Percentiles rank a stretch among this genome's conserved stretches.
These are phyloP conservation scores for Ceratobasidium sp. DNA, from an alignment of 1,284 basidiomycete genomes.

Conservation along the genomic window DNA sequence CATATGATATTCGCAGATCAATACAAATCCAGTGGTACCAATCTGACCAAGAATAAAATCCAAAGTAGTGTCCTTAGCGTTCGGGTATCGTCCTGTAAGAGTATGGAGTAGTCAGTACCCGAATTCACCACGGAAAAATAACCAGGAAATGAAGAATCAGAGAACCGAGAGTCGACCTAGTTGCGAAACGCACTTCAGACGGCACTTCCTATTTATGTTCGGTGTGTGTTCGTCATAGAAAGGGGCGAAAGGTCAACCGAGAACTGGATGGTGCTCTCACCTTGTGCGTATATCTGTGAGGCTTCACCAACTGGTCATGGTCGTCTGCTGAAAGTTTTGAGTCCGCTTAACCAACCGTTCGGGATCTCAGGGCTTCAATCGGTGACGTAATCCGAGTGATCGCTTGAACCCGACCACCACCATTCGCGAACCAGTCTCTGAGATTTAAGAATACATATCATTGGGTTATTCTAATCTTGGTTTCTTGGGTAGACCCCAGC, in stretches of 20 bases:
- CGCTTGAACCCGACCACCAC: neutral
- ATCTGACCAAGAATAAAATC: too few relatives aligned
- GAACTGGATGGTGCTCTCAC: neutral
- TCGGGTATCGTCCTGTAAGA: neutral
- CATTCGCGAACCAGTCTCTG: neutral
- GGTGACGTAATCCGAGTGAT: neutral
- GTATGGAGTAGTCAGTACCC: neutral
- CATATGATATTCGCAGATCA: neutral
- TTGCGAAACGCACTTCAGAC: slow-evolving; percentile 48
- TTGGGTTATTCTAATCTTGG: neutral
- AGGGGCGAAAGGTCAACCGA: too few relatives aligned
- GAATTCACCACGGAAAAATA: neutral
- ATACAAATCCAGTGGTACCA: too few relatives aligned
- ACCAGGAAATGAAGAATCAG: slow-evolving; percentile 15
- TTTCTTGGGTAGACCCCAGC: neutral
- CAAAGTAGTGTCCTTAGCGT: neutral
- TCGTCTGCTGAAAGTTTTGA: slow-evolving; percentile 8
- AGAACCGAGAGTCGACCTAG: slow-evolving; percentile 46
- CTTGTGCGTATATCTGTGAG: neutral
- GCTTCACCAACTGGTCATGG: neutral
- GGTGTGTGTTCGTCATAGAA: slow-evolving; percentile 43
- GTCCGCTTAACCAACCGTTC: slow-evolving; percentile 4
- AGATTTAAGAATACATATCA: neutral
- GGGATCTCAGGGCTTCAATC: slow-evolving; percentile 4
- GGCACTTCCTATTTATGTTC: slow-evolving; percentile 49